These are phyloP conservation scores for Fusarium lateritium DNA, from an alignment of 2,329 filamentous ascomycete genomes.

Conservation along the genomic window DNA sequence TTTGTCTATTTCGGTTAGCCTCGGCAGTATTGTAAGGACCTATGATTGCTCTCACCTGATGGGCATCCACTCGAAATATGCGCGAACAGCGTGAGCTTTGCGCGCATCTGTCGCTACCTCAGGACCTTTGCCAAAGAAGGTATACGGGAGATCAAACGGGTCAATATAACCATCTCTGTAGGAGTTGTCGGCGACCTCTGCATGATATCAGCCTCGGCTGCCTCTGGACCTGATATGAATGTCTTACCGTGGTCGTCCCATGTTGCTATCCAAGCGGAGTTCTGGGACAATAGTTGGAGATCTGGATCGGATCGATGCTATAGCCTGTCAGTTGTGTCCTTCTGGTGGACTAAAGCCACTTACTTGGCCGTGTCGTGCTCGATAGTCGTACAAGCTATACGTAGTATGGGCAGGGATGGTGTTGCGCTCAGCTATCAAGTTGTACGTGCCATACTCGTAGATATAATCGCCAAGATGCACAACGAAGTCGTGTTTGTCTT, in stretches of 20 bases:
- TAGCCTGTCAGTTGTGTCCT: rapidly evolving
- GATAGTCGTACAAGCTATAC: slow-evolving; percentile 3
- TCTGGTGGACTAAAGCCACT: background rate
- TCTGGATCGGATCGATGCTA: slow-evolving; percentile 6
- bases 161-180: slow-evolving; percentile 9
- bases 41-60: background rate
- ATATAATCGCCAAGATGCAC: slow-evolving; percentile 13
- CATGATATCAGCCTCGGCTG: rapidly evolving
- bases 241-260: slow-evolving; percentile 11
- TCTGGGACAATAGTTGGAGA: slow-evolving; percentile 1
- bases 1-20: background rate
- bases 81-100: slow-evolving; percentile 8
- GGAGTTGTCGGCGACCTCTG: slow-evolving; percentile 5
- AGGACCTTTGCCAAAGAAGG: background rate
- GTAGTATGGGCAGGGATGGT: background rate
- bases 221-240: background rate
- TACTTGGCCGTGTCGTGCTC: slow-evolving; percentile 10
- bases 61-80: slow-evolving; percentile 18
- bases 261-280: slow-evolving; percentile 9
- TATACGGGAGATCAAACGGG: background rate
- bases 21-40: background rate
- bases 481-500: slow-evolving; percentile 5
- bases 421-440: background rate
- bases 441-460: slow-evolving; percentile 10
- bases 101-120: slow-evolving; percentile 5